Base-by-base conservation (phyloP, 805 yeast genomes). In the Cyberlindnera mrakii region DNA sequence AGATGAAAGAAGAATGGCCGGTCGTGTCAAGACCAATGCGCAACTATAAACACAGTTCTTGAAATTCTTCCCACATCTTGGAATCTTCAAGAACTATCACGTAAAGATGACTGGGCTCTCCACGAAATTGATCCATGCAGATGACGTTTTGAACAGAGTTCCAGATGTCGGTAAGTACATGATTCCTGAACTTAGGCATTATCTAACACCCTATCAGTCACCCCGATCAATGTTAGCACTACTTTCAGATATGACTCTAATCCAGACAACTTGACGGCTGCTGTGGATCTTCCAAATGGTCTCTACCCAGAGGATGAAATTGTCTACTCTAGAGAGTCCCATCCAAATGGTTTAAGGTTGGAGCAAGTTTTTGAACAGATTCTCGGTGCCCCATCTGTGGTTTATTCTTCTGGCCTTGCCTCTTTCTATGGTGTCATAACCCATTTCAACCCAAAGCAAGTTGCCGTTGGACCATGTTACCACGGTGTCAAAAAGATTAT, bases 401-500 rank as follows among this genome's bases (percentile, higher is more conserved):
- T 78, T 1, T 91, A 88, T 60, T 74, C 80, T 36, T 81, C 90
- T 1, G 97, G 98, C 0, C 63, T 88, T 27, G 71, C 88, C 39
- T 95, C 97, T 0, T 86, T 85, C 59, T 76, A 72, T 54, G 97
- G 88, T 0, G 76, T 84, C 3, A 63, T 90, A 59, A 75, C 82
- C 31, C 73, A 80, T 51, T 72, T 68, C 52, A 80, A 83, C 52
- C 97, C 97, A 1, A 84, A 82, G 53, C 71, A 71, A 14, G 63
- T 90, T 23, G 83, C 86, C 27, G 75, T 87, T 51, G 93, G 85
- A 5, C 77, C 82, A 30, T 86, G 90, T 6, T 90, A 90, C 62
- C 95, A 85, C 57, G 98, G 98, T 3, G 77, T 84, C 49, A 85
- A 77, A 45, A 86, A 85, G 6, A 78, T 86, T 43, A 75, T 82